Conservation (phyloP, 2,329 filamentous ascomycete genomes). For the Pestalotiopsis fici region DNA sequence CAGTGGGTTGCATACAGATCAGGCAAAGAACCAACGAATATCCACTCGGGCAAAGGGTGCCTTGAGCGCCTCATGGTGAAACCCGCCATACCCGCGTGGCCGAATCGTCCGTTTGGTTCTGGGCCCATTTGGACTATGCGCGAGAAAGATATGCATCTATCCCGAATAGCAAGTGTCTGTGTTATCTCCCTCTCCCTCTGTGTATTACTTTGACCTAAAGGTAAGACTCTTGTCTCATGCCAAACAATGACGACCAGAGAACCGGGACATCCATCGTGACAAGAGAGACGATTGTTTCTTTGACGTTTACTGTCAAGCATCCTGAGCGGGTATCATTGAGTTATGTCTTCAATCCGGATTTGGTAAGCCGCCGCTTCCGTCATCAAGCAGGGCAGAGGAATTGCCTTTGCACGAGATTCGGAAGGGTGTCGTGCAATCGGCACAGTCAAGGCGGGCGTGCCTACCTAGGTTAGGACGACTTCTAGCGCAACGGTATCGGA, state of each 20-base stretch:
- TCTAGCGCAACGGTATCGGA: slow-evolving; percentile 8
- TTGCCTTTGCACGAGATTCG: neutral
- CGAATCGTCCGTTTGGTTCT: neutral
- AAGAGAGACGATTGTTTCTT: neutral
- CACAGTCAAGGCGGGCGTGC: neutral
- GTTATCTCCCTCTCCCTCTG: neutral
- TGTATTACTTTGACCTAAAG: too few relatives aligned
- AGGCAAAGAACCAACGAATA: neutral
- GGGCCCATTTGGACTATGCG: neutral
- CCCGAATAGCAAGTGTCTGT: neutral
- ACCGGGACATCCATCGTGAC: neutral
- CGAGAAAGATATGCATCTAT: neutral
- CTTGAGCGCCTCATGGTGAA: neutral
- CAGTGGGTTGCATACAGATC: neutral
- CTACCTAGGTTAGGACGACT: neutral
- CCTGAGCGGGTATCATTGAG: neutral
- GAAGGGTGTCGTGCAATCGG: neutral
- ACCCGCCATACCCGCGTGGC: neutral
- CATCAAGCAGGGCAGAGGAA: neutral
- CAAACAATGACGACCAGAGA: neutral
- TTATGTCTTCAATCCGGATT: neutral
- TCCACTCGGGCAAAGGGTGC: neutral
- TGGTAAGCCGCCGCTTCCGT: neutral
- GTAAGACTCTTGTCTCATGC: neutral
- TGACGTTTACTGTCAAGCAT: neutral